A percentile compares a stretch with the other conserved stretches of the same genome.
Evolutionary conservation across 2,329 filamentous ascomycete genomes (phyloP).

Genomic region (Coniochaeta sp.): DNA sequence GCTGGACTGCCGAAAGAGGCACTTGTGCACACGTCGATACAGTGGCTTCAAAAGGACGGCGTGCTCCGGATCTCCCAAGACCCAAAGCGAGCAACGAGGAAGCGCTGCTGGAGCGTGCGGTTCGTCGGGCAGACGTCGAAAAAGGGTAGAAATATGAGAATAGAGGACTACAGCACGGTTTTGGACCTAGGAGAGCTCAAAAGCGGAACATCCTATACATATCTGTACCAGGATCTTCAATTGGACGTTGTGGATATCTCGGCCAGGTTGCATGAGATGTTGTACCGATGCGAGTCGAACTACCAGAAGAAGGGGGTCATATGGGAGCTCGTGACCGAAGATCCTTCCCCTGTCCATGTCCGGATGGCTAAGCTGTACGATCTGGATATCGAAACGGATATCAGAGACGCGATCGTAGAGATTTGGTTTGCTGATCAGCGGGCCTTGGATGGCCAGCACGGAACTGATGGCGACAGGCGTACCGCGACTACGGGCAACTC

Average conservation of each 20-base stretch:
- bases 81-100: not conserved
- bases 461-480: not conserved
- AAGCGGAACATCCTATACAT: not conserved
- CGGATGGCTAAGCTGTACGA: constrained; percentile 9
- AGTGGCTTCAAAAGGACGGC: not conserved
- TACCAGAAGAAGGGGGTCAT: constrained; percentile 13
- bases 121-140: constrained; percentile 12
- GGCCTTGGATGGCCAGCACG: not conserved
- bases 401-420: constrained; percentile 16
- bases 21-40: not conserved
- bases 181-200: constrained; percentile 9
- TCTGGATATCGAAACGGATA: constrained; percentile 5
- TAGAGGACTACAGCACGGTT: constrained; percentile 5
- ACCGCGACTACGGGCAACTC: not conserved
- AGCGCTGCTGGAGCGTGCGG: constrained; percentile 14
- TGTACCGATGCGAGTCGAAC: constrained; percentile 14
- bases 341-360: constrained; percentile 2
- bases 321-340: constrained; percentile 9
- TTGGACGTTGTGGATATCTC: constrained; percentile 15
- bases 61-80: not conserved
- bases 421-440: constrained; percentile 16
- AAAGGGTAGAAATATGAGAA: constrained; percentile 4
- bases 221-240: constrained; percentile 7
- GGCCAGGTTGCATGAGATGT: constrained; percentile 10
- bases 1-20: not conserved